These are phyloP conservation scores for Erysimum pusillum DNA, from an alignment of 441 rosid species.

Conservation along the genomic window DNA sequence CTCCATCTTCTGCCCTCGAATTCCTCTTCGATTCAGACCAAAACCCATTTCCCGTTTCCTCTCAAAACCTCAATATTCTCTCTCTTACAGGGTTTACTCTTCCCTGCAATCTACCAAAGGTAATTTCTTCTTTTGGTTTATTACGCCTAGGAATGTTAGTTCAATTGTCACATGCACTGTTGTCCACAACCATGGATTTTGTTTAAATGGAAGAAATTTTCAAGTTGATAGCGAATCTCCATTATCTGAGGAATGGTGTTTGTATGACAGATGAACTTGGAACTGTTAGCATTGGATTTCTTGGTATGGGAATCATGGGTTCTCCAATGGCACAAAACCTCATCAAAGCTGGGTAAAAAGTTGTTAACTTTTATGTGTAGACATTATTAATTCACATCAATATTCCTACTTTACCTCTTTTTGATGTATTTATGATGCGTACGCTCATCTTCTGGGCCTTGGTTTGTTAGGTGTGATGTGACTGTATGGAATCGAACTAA, in stretches of 20 bases:
- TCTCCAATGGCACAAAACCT: conserved; percentile 94
- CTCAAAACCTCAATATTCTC: conserved; percentile 42
- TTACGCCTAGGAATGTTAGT: conserved; percentile 6
- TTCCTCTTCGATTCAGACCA: conserved; percentile 53
- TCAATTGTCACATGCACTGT: background rate
- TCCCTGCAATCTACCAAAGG: conserved; percentile 60
- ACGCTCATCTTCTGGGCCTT: background rate
- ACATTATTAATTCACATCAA: background rate
- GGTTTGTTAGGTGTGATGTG: conserved; percentile 71
- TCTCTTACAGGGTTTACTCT: conserved; percentile 58
- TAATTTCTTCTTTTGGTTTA: conserved; percentile 28
- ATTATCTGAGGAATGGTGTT: too few species aligned
- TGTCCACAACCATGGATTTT: conserved; percentile 9
- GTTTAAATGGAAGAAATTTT: background rate
- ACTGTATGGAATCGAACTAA: conserved; percentile 91
- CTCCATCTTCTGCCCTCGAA: conserved; percentile 66
- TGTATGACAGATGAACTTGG: conserved; percentile 55
- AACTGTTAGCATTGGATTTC: conserved; percentile 71
- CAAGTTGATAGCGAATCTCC: background rate
- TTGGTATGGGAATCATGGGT: conserved; percentile 96
- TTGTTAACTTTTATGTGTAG: background rate
- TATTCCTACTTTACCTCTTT: conserved; percentile 1
- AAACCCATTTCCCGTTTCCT: conserved; percentile 54
- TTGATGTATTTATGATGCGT: background rate
- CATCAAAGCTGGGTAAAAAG: conserved; percentile 80